These are phyloP conservation scores for Penicillium verhagenii DNA, from an alignment of 495 filamentous ascomycete genomes.

Conservation along the genomic window DNA sequence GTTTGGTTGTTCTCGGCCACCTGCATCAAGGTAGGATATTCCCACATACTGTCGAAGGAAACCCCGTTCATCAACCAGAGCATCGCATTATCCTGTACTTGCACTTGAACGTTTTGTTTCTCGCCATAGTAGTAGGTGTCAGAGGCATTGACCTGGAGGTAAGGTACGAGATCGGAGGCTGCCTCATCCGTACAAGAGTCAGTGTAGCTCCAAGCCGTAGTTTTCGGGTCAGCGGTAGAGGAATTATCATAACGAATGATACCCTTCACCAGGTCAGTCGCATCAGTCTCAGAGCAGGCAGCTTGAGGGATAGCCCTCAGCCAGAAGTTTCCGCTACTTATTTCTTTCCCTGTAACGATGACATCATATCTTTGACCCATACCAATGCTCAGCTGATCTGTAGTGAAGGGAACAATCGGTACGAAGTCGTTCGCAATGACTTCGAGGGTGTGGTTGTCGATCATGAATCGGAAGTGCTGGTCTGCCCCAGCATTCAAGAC, in stretches of 20 bases:
- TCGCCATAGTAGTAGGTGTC: slow-evolving; percentile 1
- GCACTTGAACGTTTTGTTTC: slow-evolving; percentile 11
- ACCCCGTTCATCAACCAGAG: slow-evolving; percentile 17
- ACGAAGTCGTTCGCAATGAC: slow-evolving; percentile 51
- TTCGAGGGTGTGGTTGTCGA: slow-evolving; percentile 47
- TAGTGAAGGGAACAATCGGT: slow-evolving; percentile 47
- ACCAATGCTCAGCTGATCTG: slow-evolving; percentile 22
- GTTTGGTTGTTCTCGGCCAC: slow-evolving; percentile 8
- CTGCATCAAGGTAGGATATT: slow-evolving; percentile 18
- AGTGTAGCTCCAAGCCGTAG: slow-evolving; percentile 8
- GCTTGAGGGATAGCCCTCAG: slow-evolving; percentile 57
- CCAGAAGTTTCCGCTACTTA: slow-evolving; percentile 57
- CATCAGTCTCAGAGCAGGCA: slow-evolving; percentile 43
- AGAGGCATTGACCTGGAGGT: slow-evolving; percentile 23
- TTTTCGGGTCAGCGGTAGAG: slow-evolving; percentile 18
- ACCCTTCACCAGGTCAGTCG: slow-evolving; percentile 49
- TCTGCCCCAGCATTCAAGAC: slow-evolving; percentile 48
- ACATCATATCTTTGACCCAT: slow-evolving; percentile 68
- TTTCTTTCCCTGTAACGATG: slow-evolving; percentile 57
- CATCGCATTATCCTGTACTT: slow-evolving; percentile 14
- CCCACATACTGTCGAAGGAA: slow-evolving; percentile 15
- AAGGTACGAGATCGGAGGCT: slow-evolving; percentile 10
- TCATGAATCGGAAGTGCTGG: slow-evolving; percentile 37
- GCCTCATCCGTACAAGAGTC: slow-evolving; percentile 25
- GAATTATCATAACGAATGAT: slow-evolving; percentile 40